A percentile compares a stretch with the other conserved stretches of the same genome.
These are phyloP conservation scores for Asparagopsis taxiformis DNA, from an alignment of 31 red algal species.

Conservation along the genomic window DNA sequence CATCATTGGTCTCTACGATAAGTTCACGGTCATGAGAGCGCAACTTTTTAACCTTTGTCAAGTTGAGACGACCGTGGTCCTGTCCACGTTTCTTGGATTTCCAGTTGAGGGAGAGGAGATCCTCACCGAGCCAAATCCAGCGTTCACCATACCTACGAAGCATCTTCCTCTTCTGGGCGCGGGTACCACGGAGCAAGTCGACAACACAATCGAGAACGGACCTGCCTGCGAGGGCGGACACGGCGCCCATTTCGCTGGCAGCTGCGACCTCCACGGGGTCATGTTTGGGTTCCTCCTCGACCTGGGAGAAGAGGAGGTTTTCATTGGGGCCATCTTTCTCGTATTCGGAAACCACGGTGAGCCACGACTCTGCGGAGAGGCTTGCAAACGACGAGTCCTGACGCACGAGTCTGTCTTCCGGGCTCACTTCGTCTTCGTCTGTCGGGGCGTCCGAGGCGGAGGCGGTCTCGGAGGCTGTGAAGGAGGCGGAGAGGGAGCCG, in stretches of 20 bases:
- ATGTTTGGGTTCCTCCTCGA: slow-evolving; percentile 67
- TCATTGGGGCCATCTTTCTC: slow-evolving; percentile 71
- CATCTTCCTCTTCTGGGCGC: slow-evolving; percentile 81
- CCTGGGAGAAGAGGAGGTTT: slow-evolving; percentile 75
- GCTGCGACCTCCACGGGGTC: slow-evolving; percentile 57
- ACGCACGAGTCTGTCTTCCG: slow-evolving; percentile 50
- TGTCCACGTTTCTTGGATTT: slow-evolving; percentile 68
- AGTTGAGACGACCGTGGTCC: slow-evolving; percentile 38
- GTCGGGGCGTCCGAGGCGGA: too few species aligned
- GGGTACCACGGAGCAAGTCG: slow-evolving; percentile 67
- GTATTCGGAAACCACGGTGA: slow-evolving; percentile 78
- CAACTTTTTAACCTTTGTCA: slow-evolving; percentile 77
- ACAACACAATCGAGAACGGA: slow-evolving; percentile 85
- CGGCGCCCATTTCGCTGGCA: slow-evolving; percentile 40
- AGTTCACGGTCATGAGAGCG: slow-evolving; percentile 55
- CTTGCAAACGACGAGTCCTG: slow-evolving; percentile 71
- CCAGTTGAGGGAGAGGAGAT: slow-evolving; percentile 75
- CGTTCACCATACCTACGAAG: slow-evolving; percentile 58
- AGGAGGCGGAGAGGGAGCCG: too few species aligned
- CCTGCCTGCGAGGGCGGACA: slow-evolving; percentile 55
- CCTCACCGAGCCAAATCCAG: slow-evolving; percentile 87
- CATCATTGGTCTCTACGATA: slow-evolving; percentile 67
- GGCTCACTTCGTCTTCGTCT: too few species aligned
- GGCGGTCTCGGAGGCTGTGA: too few species aligned
- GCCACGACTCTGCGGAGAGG: slow-evolving; percentile 74